Evolutionary conservation across 345 rosid genomes (phyloP), one percentile per base, ranked within the genome.

Genomic region (Theobroma cacao): DNA sequence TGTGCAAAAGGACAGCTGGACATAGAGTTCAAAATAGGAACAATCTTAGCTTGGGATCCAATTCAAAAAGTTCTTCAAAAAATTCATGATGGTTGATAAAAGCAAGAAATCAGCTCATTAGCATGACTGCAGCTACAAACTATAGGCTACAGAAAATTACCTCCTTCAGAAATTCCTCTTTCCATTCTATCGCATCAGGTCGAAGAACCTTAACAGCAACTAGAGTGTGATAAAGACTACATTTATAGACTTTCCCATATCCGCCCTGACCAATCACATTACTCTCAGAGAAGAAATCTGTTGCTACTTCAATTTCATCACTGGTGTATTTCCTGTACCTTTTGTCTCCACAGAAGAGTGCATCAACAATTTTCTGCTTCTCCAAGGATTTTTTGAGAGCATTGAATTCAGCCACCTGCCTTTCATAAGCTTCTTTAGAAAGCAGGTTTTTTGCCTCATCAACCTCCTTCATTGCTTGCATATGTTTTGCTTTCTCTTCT

Each of bases 161-260:
- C 98, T 95, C 97, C 88, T 52, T 89, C 67, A 91, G 87, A 78
- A 95, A 95, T 56, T 95, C 98, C 66, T 89, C 90, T 84, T 88
- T 89, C 85, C 88, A 89, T 75, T 86, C 86, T 61, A 82, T 31
- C 28, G 90, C 83, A 86, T 90, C 91, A 0, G 90, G 72, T 63
- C 73, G 70, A 67, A 95, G 88, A 86, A 93, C 89, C 89, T 95
- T 93, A 43, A 93, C 84, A 80, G 98, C 98, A 7, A 89, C 98
- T 26, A 95, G 95, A 20, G 93, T 93, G 77, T 83, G 94, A 81
- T 95, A 89, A 33, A 95, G 92, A 73, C 78, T 85, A 89, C 98
- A 87, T 85, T 87, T 91, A 86, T 95, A 95, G 47, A 95, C 97
- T 82, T 90, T 90, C 12, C 98, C 98, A n/a, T 89, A 95, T 53